Evolutionary conservation across 495 filamentous ascomycete species (phyloP), one percentile per base, ranked within the genome.

Genomic region (Podospora conica): DNA sequence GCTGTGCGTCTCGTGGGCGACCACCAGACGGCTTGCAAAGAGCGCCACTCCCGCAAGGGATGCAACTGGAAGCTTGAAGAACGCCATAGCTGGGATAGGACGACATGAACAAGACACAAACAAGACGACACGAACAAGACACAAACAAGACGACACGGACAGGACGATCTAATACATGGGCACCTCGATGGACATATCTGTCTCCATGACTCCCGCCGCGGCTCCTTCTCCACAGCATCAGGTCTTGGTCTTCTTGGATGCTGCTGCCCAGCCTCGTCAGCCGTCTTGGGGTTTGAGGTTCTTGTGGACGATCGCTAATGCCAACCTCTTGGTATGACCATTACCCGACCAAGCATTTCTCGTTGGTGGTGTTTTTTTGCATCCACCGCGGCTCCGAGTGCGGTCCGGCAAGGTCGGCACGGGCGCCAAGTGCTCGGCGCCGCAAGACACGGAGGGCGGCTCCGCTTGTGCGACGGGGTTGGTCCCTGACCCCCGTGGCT

Each of bases 201-300:
- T 22, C 59, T 58, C 56, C 56, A 33, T n/a, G 28, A 27, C 25
- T 3, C 31, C 20, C n/a, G 48, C 21, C 61, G 18, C 18, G n/a
- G 18, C 23, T 27, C 24, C 60, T 24, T 63, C 59, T 20, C 61
- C 61, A 55, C 40, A 55, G 18, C 5, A n/a, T 48, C 20, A 3
- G n/a, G 27, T 25, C 63, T 58, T 64, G 63, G 63, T 48, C 2
- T 15, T 48, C 40, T 48, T 48, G 40, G 40, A 48, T 21, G 54
- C 28, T 64, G 55, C 31, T 56, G 63, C 63, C 63, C 63, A 64
- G 63, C 55, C 63, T 48, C 40, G 40, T 48, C 6, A 48, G 40
- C 40, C 53, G 63, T 58, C 63, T 64, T 64, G 63, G 29, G 25
- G 63, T 64, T 64, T 64, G 63, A 64, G 21, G 20, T 22, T 58